Percentiles rank a stretch among this genome's conserved stretches.
phyloP scores from a whole-genome alignment of 2,329 filamentous ascomycete species.

The Fusarium sp. region DNA sequence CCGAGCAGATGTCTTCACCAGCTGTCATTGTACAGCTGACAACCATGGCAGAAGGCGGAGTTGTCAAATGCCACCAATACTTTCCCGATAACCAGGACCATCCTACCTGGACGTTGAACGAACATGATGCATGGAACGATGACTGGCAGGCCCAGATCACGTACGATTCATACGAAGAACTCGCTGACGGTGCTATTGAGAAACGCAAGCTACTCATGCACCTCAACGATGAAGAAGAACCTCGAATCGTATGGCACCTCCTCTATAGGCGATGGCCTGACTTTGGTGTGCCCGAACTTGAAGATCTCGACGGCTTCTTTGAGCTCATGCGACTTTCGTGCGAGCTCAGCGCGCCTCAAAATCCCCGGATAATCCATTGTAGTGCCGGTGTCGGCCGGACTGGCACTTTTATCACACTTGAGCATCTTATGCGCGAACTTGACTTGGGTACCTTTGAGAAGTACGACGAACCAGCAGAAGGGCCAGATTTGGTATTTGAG shows the following conservation, averaged over 20 bases:
- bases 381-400: slow-evolving; percentile 94
- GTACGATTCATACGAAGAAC: slow-evolving; percentile 72
- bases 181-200: slow-evolving; percentile 72
- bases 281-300: slow-evolving; percentile 81
- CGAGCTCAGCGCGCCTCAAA: slow-evolving; percentile 64
- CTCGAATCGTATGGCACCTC: slow-evolving; percentile 82
- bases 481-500: slow-evolving; percentile 77
- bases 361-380: slow-evolving; percentile 85
- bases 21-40: slow-evolving; percentile 96
- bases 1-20: slow-evolving; percentile 77
- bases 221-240: slow-evolving; percentile 59
- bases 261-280: slow-evolving; percentile 92
- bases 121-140: slow-evolving; percentile 73
- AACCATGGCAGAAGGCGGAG: slow-evolving; percentile 81
- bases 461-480: slow-evolving; percentile 53
- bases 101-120: slow-evolving; percentile 69
- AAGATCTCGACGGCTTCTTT: slow-evolving; percentile 76
- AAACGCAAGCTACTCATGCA: slow-evolving; percentile 78
- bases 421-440: slow-evolving; percentile 87
- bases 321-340: slow-evolving; percentile 77
- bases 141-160: slow-evolving; percentile 77
- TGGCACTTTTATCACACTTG: slow-evolving; percentile 96
- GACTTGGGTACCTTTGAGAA: slow-evolving; percentile 76
- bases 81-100: slow-evolving; percentile 74
- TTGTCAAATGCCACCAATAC: slow-evolving; percentile 91